Evolutionary conservation across 305 asterid genomes (phyloP).

Genomic region (Fraxinus baroniana): DNA sequence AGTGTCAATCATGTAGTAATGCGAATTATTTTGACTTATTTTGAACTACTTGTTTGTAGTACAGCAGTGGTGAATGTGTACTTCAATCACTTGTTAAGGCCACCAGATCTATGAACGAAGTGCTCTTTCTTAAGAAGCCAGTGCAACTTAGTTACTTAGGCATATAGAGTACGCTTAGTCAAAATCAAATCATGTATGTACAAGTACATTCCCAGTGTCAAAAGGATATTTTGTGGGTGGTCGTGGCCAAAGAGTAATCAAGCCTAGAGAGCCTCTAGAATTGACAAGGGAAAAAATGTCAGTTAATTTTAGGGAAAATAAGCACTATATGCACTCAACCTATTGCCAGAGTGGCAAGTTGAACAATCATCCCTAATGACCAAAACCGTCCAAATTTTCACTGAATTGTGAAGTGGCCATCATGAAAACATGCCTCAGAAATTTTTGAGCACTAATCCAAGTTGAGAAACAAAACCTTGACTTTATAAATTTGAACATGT

Average conservation of each 20-base stretch:
- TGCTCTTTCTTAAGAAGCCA: not conserved
- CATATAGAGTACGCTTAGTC: not conserved
- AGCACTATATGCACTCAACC: not conserved
- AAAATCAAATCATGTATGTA: not conserved
- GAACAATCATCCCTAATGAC: not conserved
- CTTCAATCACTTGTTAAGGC: not conserved
- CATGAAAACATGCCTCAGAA: not conserved
- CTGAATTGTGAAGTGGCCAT: not conserved
- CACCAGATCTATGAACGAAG: not conserved
- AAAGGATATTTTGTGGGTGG: not conserved
- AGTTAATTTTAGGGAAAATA: not conserved
- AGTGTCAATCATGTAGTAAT: slow-evolving; percentile 7
- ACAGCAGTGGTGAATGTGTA: not conserved
- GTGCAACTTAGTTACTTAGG: not conserved
- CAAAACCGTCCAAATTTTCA: not conserved
- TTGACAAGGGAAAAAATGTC: not conserved
- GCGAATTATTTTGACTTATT: not conserved
- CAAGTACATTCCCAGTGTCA: not conserved
- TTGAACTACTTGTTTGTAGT: not conserved
- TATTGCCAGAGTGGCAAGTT: not conserved
- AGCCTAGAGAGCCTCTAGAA: not conserved
- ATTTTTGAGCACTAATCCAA: not conserved
- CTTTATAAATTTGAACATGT: not conserved
- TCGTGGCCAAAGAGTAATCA: not conserved
- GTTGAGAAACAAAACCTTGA: not conserved